Conservation (phyloP, 805 yeast genomes). For the Candida palmyrensis region DNA sequence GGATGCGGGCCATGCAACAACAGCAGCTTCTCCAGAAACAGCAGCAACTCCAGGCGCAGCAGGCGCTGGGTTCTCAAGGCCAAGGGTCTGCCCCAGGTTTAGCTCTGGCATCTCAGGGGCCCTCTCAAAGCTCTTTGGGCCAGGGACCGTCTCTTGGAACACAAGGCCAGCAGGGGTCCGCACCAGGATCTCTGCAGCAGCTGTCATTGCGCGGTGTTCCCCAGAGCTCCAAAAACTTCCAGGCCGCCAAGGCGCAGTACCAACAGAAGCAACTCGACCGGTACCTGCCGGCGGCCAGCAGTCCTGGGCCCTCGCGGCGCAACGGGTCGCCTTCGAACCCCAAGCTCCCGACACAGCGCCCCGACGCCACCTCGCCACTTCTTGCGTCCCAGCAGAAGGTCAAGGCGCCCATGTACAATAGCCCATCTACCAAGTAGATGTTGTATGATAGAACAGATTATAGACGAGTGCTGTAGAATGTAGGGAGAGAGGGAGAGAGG, state of each 20-base stretch:
- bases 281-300: background rate
- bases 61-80: slow-evolving; percentile 5
- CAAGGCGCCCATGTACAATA: slow-evolving; percentile 5
- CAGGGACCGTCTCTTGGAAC: slow-evolving; percentile 1
- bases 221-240: background rate
- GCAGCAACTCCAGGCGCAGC: slow-evolving; percentile 7
- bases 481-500: too few relatives aligned
- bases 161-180: slow-evolving; percentile 3
- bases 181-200: background rate
- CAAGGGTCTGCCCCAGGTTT: slow-evolving; percentile 8
- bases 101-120: slow-evolving; percentile 1
- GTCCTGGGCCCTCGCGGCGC: background rate
- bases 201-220: too few relatives aligned
- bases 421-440: slow-evolving; percentile 5
- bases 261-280: background rate
- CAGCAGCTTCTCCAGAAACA: slow-evolving; percentile 23
- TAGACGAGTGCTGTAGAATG: too few relatives aligned
- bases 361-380: background rate
- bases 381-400: slow-evolving; percentile 4
- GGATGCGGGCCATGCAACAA: slow-evolving; percentile 38
- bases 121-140: background rate
- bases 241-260: background rate
- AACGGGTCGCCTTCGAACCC: background rate
- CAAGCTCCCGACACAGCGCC: background rate
- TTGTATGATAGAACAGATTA: slow-evolving; percentile 6